Conservation (phyloP, 2,329 filamentous ascomycete genomes). For the Cladosporium cucumerinum region DNA sequence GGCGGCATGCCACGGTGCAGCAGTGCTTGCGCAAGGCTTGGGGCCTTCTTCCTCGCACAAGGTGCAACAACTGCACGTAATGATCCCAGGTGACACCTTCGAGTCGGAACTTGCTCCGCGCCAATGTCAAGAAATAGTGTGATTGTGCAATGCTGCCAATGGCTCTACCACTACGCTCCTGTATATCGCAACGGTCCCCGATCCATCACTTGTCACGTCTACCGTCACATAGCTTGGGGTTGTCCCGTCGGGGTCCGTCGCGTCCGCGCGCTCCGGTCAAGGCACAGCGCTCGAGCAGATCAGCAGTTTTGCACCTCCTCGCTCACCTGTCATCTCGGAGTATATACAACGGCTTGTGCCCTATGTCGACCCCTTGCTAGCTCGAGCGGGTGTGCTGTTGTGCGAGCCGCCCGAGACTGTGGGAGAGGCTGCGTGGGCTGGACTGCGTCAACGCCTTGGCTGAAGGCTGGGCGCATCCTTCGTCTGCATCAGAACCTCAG, state of each 20-base stretch:
- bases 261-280: background rate
- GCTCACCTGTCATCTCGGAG: constrained; percentile 1
- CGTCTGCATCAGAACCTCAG: background rate
- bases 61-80: background rate
- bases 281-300: background rate
- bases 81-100: background rate
- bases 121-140: background rate
- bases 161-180: background rate
- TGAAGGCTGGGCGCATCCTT: background rate
- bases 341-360: background rate
- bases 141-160: background rate
- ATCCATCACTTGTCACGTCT: background rate
- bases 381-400: background rate
- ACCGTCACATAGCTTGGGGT: background rate
- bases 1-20: background rate
- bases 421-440: background rate
- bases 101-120: background rate
- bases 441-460: background rate
- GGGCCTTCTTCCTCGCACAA: too few relatives aligned
- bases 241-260: background rate
- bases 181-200: background rate
- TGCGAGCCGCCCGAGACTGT: background rate
- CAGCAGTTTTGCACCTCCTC: background rate
- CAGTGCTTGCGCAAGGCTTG: background rate
- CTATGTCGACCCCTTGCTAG: background rate